phyloP scores from a whole-genome alignment of 2,329 filamentous ascomycete genomes.

The Colletotrichum sp. region DNA sequence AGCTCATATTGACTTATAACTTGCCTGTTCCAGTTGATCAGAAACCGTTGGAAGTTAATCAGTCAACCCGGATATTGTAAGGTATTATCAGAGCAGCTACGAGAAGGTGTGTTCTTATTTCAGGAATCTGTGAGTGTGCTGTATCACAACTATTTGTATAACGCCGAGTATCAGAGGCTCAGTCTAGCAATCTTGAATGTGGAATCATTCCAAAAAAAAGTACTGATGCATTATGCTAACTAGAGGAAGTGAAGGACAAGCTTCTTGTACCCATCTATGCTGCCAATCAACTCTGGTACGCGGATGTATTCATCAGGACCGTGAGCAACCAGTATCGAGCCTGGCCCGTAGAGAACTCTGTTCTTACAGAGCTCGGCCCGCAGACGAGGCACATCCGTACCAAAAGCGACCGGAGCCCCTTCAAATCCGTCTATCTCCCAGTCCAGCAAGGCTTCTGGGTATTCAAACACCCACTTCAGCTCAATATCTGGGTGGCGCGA shows the following conservation, averaged over 20 bases:
- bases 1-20: neutral
- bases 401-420: conserved; percentile 39
- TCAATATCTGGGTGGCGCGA: conserved; percentile 34
- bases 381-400: conserved; percentile 42
- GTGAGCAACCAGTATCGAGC: conserved; percentile 41
- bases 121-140: neutral
- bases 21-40: accelerated
- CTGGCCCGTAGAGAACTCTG: conserved; percentile 43
- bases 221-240: neutral
- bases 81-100: neutral
- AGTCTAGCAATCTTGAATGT: neutral
- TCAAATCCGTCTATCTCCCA: conserved; percentile 43
- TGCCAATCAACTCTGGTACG: conserved; percentile 39
- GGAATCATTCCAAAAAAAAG: neutral
- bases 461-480: conserved; percentile 38
- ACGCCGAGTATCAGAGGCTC: neutral
- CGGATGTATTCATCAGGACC: conserved; percentile 39
- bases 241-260: conserved; percentile 25
- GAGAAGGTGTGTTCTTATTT: neutral
- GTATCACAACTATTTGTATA: neutral
- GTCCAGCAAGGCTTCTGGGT: conserved; percentile 40
- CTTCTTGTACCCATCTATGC: conserved; percentile 40
- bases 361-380: conserved; percentile 31
- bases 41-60: neutral
- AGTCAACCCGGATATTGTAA: neutral